Evolutionary conservation across 108 stramenopile genomes (phyloP).

Genomic region (Bacterosira constricta): DNA sequence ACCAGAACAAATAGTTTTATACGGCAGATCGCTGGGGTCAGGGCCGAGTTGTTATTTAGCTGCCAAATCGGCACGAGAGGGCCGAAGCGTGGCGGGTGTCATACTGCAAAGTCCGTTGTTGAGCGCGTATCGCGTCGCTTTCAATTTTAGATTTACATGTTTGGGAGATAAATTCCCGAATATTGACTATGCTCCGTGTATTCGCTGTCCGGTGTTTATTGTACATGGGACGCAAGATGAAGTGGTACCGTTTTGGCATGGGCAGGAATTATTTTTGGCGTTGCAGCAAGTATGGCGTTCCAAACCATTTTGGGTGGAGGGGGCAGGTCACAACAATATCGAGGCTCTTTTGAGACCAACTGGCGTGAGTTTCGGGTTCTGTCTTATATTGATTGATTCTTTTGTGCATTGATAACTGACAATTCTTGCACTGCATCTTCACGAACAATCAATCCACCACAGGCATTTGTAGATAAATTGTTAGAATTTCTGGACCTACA

Average conservation of each 20-base stretch:
- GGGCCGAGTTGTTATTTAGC: conserved; percentile 97
- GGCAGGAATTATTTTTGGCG: conserved; percentile 90
- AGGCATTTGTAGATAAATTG: conserved; percentile 75
- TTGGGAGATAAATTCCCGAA: conserved; percentile 94
- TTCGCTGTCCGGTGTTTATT: conserved; percentile 92
- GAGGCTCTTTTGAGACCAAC: conserved; percentile 85
- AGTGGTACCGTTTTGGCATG: conserved; percentile 95
- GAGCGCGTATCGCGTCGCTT: conserved; percentile 88
- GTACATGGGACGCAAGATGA: conserved; percentile 95
- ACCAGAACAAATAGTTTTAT: conserved; percentile 91
- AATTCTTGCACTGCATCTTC: conserved; percentile 9
- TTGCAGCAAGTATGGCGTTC: conserved; percentile 86
- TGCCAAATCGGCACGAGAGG: conserved; percentile 76
- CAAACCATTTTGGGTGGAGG: conserved; percentile 91
- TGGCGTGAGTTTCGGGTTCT: conserved; percentile 28
- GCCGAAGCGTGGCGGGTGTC: conserved; percentile 82
- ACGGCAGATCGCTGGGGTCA: conserved; percentile 87
- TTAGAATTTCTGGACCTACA: conserved; percentile 88
- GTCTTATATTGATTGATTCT: background rate
- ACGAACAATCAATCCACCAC: background rate
- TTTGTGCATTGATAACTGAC: no score
- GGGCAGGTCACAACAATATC: conserved; percentile 94
- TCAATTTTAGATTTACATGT: conserved; percentile 91
- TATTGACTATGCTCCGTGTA: conserved; percentile 82
- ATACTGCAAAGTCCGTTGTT: conserved; percentile 85